Evolutionary conservation across 2,329 filamentous ascomycete genomes (phyloP), one percentile per base, ranked within the genome.

Genomic region (Aspergillus phoenicis): DNA sequence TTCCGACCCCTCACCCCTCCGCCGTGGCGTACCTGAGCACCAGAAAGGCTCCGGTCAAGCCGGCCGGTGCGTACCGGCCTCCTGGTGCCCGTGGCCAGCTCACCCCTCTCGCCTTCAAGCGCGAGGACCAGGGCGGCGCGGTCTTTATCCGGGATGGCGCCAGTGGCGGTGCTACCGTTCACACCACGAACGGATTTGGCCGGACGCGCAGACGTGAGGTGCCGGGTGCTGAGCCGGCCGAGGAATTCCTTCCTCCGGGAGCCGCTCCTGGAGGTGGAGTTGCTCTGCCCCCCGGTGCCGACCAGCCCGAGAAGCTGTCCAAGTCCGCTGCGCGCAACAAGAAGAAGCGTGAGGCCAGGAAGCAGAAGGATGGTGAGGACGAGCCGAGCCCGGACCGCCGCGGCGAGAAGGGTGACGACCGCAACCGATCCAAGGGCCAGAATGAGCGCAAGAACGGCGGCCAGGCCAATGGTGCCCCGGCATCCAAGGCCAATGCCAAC

Each of bases 341-440:
- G 87, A 98, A 98, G 87, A 98, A 98, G 86, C 87, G 95, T 49
- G 89, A 91, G 68, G 91, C 91, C 67, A 97, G 96, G 84, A 98
- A 97, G 57, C 94, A 93, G 55, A 95, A 93, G 74, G 93, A 95
- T 51, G 85, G 83, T 5, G 91, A 91, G 17, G 87, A 85, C 53
- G 88, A 83, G 68, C 83, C 77, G 62, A 90, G 88, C 77, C 88
- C 88, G 17, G 89, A 91, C 72, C 85, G 89, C 60, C 85, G 88
- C 61, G 77, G 79, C 54, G 71, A 83, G 75, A 70, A 81, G 71
- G 68, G 82, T 57, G 82, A 85, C 57, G 81, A 85, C 67, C 84
- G 86, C 65, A 84, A 80, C 69, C 80, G 82, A 60, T 83, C 75
- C 67, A 81, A 78, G 68, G 74, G 70, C 52, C 71, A 80, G 62